These are phyloP conservation scores for Chlamydomonas schloesseri DNA, from an alignment of 139 green algal species.

Conservation along the genomic window DNA sequence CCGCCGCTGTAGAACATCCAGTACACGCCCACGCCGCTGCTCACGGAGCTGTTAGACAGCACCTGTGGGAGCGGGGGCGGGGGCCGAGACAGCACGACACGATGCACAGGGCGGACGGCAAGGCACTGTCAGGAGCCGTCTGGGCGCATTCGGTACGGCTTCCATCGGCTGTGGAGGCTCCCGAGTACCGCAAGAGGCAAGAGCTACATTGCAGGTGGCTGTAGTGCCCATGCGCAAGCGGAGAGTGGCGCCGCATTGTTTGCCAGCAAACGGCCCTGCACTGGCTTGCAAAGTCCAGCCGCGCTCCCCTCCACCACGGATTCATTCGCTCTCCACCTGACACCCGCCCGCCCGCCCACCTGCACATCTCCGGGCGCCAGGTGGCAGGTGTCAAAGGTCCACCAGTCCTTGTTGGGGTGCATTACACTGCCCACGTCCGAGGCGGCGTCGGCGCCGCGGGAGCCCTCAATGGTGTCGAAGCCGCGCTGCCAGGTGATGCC, in stretches of 20 bases:
- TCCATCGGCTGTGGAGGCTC: no score
- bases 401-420: slow-evolving; percentile 87
- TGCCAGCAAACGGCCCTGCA: no score
- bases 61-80: slow-evolving; percentile 47
- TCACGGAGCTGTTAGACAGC: slow-evolving; percentile 70
- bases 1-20: slow-evolving; percentile 97
- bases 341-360: slow-evolving; percentile 42
- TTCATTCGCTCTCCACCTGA: no score
- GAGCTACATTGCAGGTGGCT: no score
- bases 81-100: background rate
- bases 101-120: background rate
- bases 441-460: slow-evolving; percentile 49
- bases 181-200: no score
- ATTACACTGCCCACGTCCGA: slow-evolving; percentile 80
- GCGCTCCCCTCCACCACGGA: no score
- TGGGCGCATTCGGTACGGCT: no score
- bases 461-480: slow-evolving; percentile 59
- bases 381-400: slow-evolving; percentile 91
- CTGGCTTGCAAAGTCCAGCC: no score
- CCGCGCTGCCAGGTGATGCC: slow-evolving; percentile 81
- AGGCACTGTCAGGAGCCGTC: background rate
- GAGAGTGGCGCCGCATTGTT: no score
- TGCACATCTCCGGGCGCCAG: slow-evolving; percentile 90
- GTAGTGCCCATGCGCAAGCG: no score
- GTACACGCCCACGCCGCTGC: slow-evolving; percentile 86